Evolutionary conservation across 768 basidiomycete species (phyloP).

Genomic region (Lepiota subincarnata): DNA sequence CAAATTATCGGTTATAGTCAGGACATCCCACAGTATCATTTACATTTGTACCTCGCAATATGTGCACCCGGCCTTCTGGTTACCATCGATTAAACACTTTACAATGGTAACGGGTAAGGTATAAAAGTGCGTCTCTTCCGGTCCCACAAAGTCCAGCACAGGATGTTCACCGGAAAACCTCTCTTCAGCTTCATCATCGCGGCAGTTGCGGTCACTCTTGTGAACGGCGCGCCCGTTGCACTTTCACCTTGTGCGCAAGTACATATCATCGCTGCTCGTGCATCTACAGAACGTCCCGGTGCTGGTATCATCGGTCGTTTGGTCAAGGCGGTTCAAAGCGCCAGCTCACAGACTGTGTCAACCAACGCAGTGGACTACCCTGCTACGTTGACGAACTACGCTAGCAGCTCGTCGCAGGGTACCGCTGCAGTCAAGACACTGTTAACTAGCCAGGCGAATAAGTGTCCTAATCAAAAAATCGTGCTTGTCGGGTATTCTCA

Average conservation of each 20-base stretch:
- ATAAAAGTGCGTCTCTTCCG: no score
- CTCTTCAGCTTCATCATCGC: background rate
- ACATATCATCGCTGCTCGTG: conserved; percentile 23
- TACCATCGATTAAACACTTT: no score
- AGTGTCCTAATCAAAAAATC: conserved; percentile 24
- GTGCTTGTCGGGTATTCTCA: conserved; percentile 27
- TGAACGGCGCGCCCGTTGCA: conserved; percentile 16
- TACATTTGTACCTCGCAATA: no score
- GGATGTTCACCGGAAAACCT: background rate
- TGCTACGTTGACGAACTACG: conserved; percentile 22
- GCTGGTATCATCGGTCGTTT: conserved; percentile 22
- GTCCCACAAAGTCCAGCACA: background rate
- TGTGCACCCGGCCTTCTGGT: no score
- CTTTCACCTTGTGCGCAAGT: conserved; percentile 20
- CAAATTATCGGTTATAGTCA: no score
- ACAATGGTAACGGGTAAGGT: no score
- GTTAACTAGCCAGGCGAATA: conserved; percentile 18
- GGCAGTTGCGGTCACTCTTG: background rate
- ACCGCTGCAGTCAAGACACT: conserved; percentile 20
- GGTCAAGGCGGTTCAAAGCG: conserved; percentile 19
- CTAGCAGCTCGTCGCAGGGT: conserved; percentile 21
- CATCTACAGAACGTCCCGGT: conserved; percentile 21
- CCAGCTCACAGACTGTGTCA: conserved; percentile 22
- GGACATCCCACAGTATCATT: no score
- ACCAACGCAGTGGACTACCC: conserved; percentile 23